Evolutionary conservation across 495 filamentous ascomycete species (phyloP), one percentile per base, ranked within the genome.

Genomic region (Aspergillus cavernicola): DNA sequence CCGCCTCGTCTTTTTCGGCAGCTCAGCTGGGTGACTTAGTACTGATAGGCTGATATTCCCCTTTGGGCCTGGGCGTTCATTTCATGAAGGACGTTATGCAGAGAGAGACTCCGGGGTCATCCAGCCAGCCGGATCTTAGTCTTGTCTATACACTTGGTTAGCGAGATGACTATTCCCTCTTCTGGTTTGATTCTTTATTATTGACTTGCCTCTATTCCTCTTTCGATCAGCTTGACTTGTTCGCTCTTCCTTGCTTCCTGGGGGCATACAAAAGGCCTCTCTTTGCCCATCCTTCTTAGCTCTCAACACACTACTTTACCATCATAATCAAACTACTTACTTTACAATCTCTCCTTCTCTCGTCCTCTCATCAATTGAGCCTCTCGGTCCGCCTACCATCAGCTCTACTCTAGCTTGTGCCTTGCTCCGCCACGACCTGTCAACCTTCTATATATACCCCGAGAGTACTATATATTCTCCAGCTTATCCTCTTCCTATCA

Each of bases 1-100:
- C 53, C 45, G 60, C 60, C 60, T 62, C 53, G 51, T 54, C 53
- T 58, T 58, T 29, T 10, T 29, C 22, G n/a, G 43, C 12, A 12
- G 28, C n/a, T 28, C 24, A 9, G 36, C 29, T 37, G 22, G 22
- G 12, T 18, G 15, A 32, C 4, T 18, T 1, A 43, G 19, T 35
- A 35, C 28, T 44, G 18, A 12, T 29, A 28, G 42, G 23, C 36
- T 53, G 53, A 13, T n/a, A n/a, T n/a, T n/a, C n/a, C n/a, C n/a
- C n/a, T n/a, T n/a, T n/a, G n/a, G n/a, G n/a, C n/a, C n/a, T n/a
- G n/a, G n/a, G n/a, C n/a, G n/a, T n/a, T n/a, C n/a, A n/a, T n/a
- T n/a, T n/a, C n/a, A n/a, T n/a, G n/a, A n/a, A n/a, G n/a, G n/a
- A n/a, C n/a, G n/a, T n/a, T n/a, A n/a, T 33, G 28, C 28, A 32